These are phyloP conservation scores for Colletotrichum cordylinicola DNA, from an alignment of 2,329 filamentous ascomycete genomes.

Conservation along the genomic window DNA sequence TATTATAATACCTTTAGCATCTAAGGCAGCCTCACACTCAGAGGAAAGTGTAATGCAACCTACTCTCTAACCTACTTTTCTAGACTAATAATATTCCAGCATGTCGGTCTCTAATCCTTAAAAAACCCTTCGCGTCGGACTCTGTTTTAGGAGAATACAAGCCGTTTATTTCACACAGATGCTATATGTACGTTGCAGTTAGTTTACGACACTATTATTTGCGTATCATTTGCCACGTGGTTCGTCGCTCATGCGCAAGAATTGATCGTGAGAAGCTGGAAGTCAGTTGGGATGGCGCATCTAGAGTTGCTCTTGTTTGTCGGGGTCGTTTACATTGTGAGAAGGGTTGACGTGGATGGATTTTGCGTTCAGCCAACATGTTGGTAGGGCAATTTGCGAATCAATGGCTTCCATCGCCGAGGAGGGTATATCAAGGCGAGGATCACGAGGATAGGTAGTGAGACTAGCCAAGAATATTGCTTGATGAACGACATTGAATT, in stretches of 20 bases:
- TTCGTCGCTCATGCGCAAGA: neutral
- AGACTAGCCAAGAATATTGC: neutral
- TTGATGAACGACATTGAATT: neutral
- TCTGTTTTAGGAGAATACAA: too few species aligned
- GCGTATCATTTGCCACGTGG: neutral
- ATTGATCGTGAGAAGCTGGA: neutral
- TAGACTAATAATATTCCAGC: too few species aligned
- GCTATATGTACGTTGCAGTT: too few species aligned
- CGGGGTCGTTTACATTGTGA: neutral
- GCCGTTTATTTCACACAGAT: too few species aligned
- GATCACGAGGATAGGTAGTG: neutral
- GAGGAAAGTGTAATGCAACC: too few species aligned
- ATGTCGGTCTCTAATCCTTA: too few species aligned
- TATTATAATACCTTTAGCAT: too few species aligned
- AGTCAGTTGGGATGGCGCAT: neutral
- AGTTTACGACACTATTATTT: too few species aligned
- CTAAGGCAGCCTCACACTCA: too few species aligned
- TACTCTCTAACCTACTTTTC: too few species aligned
- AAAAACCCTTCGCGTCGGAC: too few species aligned
- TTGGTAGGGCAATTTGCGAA: neutral
- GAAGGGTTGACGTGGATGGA: neutral
- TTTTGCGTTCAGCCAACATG: neutral
- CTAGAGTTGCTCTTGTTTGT: neutral
- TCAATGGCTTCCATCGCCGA: neutral
- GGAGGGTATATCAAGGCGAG: neutral